Conservation (phyloP, 139 green algal species). For the Yamagishiella unicocca region DNA sequence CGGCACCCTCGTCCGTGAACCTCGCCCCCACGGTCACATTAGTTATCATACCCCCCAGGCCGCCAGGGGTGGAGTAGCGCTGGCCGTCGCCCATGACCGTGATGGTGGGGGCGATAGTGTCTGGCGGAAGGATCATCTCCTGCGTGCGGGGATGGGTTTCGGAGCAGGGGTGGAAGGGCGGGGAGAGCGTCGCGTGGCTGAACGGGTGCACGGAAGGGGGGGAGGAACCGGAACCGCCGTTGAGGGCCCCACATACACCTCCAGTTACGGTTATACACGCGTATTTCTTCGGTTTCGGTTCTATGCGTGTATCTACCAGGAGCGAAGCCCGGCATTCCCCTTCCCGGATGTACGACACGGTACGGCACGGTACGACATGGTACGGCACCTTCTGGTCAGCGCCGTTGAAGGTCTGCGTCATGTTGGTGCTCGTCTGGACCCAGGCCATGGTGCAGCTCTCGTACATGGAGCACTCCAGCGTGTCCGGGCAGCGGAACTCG, state of each 20-base stretch:
- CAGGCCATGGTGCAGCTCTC: neutral
- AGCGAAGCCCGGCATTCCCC: too few relatives aligned
- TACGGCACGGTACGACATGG: neutral
- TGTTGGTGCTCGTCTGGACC: neutral
- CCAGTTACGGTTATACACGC: too few relatives aligned
- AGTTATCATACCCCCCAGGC: neutral
- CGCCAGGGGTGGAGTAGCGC: neutral
- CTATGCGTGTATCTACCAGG: too few relatives aligned
- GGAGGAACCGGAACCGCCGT: too few relatives aligned
- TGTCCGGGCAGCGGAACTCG: conserved; percentile 19
- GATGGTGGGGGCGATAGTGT: conserved; percentile 9
- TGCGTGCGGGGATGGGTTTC: too few relatives aligned
- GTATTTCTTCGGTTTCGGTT: too few relatives aligned
- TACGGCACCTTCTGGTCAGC: neutral
- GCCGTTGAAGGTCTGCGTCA: neutral
- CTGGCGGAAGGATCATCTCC: neutral
- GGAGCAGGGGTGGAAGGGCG: too few relatives aligned
- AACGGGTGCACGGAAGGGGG: too few relatives aligned
- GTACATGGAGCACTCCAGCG: neutral
- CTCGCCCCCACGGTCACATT: neutral
- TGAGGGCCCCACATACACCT: too few relatives aligned
- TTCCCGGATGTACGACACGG: too few relatives aligned
- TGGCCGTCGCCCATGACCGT: neutral
- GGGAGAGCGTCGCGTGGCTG: too few relatives aligned
- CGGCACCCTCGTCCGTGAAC: neutral